Percentiles rank a stretch among this genome's conserved stretches.
phyloP scores from a whole-genome alignment of 306 rosid genomes.

The Medicago arabica region DNA sequence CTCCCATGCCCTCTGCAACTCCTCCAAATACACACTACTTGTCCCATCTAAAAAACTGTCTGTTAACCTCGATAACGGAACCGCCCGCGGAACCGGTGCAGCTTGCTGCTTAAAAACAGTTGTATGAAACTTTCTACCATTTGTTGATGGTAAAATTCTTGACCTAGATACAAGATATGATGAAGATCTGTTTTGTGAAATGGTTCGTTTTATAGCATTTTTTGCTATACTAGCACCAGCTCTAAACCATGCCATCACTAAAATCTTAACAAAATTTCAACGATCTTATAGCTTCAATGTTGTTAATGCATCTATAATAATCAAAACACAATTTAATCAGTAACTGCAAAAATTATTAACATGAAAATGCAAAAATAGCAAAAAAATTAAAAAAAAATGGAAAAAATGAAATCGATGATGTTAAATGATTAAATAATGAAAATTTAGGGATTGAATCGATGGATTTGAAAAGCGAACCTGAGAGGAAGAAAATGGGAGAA shows the following conservation, averaged over 20 bases:
- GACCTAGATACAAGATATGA: conserved; percentile 57
- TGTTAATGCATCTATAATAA: conserved; percentile 13
- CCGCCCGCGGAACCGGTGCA: conserved; percentile 83
- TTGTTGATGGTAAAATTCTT: conserved; percentile 57
- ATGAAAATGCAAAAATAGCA: background rate
- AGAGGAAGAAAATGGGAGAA: too few relatives aligned
- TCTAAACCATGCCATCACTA: conserved; percentile 86
- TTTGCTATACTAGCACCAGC: conserved; percentile 76
- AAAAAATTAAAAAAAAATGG: background rate
- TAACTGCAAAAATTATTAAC: conserved; percentile 1
- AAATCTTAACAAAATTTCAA: background rate
- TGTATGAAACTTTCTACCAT: conserved; percentile 64
- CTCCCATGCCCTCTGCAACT: conserved; percentile 99
- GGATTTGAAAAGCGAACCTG: too few relatives aligned
- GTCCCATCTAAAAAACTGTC: conserved; percentile 97
- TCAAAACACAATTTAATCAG: conserved; percentile 24
- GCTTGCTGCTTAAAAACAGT: conserved; percentile 67
- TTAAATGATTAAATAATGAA: too few relatives aligned
- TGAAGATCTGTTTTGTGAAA: conserved; percentile 62
- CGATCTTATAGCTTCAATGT: background rate
- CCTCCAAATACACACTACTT: conserved; percentile 92
- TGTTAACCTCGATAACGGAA: conserved; percentile 89
- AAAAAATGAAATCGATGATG: too few relatives aligned
- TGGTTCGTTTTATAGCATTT: conserved; percentile 64
- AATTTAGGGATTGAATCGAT: too few relatives aligned